phyloP scores from a whole-genome alignment of 2,329 filamentous ascomycete genomes.

The Blastomyces gilchristii region DNA sequence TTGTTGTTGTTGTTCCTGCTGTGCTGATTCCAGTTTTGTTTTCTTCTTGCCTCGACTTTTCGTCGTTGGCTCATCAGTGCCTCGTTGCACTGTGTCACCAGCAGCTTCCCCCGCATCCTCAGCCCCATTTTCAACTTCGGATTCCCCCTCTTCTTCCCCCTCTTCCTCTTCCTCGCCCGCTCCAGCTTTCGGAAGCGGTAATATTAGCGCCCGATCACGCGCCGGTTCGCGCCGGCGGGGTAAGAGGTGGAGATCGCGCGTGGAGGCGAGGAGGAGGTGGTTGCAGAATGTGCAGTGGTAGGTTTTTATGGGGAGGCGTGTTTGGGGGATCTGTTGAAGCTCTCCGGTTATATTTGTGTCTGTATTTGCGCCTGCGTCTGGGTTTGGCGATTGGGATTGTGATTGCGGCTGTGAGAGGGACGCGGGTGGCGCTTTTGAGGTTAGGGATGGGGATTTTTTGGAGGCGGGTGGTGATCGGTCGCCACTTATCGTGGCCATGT shows the following conservation, averaged over 20 bases:
- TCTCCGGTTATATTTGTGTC: not conserved
- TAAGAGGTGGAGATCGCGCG: slow-evolving; percentile 38
- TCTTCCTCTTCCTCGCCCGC: slow-evolving; percentile 10
- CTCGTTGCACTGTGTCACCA: slow-evolving; percentile 7
- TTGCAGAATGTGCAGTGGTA: slow-evolving; percentile 56
- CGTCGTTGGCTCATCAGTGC: not conserved
- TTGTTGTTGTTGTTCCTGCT: slow-evolving; percentile 11
- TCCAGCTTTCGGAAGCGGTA: slow-evolving; percentile 37
- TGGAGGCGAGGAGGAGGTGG: slow-evolving; percentile 52
- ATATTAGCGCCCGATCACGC: slow-evolving; percentile 47
- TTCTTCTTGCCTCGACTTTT: not conserved
- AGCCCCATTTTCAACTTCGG: slow-evolving; percentile 11
- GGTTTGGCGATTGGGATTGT: not conserved
- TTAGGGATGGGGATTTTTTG: not conserved
- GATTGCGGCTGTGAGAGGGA: not conserved
- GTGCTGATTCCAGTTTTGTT: not conserved
- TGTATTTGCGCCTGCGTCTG: not conserved
- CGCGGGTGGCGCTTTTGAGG: not conserved
- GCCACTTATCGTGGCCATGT: not conserved
- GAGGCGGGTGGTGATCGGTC: not conserved
- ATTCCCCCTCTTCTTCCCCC: slow-evolving; percentile 11
- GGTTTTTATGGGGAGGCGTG: slow-evolving; percentile 35
- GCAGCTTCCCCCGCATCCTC: slow-evolving; percentile 6
- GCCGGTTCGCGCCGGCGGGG: slow-evolving; percentile 43
- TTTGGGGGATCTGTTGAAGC: not conserved